phyloP scores from a whole-genome alignment of 306 rosid species.

The Lathyrus oleraceus region DNA sequence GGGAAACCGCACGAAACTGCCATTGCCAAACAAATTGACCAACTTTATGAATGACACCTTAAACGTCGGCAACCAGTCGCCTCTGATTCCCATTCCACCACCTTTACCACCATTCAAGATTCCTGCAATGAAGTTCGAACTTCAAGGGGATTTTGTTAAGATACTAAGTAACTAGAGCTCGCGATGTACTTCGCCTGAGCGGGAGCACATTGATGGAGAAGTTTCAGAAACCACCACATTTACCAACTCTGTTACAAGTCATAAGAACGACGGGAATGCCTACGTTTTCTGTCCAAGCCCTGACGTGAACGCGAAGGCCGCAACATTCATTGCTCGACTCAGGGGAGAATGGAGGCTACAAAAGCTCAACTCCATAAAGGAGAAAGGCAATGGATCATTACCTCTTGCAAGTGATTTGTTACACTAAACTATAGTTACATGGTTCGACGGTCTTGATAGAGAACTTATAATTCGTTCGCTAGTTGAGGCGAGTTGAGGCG shows the following conservation, averaged over 20 bases:
- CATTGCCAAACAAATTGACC: slow-evolving; percentile 52
- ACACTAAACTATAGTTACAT: not conserved
- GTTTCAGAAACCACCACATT: slow-evolving; percentile 15
- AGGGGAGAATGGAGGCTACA: slow-evolving; percentile 52
- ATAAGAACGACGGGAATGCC: slow-evolving; percentile 38
- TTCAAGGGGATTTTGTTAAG: slow-evolving; percentile 57
- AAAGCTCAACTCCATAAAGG: slow-evolving; percentile 48
- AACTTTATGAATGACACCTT: slow-evolving; percentile 26
- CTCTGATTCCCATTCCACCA: slow-evolving; percentile 58
- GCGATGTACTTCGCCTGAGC: slow-evolving; percentile 63
- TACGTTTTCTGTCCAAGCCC: slow-evolving; percentile 81
- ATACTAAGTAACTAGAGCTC: slow-evolving; percentile 67
- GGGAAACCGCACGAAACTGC: slow-evolving; percentile 48
- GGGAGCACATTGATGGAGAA: slow-evolving; percentile 38
- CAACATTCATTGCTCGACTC: slow-evolving; percentile 45
- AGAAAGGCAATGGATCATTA: slow-evolving; percentile 39
- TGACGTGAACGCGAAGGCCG: slow-evolving; percentile 62
- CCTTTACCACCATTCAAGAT: slow-evolving; percentile 64
- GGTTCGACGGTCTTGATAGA: too few relatives aligned
- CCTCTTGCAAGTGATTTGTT: not conserved
- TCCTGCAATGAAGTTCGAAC: slow-evolving; percentile 47
- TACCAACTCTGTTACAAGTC: not conserved
- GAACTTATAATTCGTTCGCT: too few relatives aligned
- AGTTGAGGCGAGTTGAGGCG: too few relatives aligned
- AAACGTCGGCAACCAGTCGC: slow-evolving; percentile 53